These are phyloP conservation scores for Macrotyloma uniflorum DNA, from an alignment of 306 rosid species.

Conservation along the genomic window DNA sequence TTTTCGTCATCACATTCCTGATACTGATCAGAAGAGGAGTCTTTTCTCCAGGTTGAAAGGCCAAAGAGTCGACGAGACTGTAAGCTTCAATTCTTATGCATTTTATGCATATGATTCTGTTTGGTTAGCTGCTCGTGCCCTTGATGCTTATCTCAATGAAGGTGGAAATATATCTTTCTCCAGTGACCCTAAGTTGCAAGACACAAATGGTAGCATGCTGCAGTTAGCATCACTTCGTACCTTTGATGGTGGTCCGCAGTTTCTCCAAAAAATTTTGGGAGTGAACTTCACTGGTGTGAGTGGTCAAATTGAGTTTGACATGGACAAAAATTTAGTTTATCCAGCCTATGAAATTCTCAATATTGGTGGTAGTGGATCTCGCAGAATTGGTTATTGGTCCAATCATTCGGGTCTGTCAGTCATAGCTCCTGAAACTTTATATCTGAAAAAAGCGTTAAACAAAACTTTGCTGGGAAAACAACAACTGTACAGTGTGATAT, in stretches of 20 bases:
- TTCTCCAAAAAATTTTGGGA: slow-evolving; percentile 57
- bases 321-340: slow-evolving; percentile 55
- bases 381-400: slow-evolving; percentile 78
- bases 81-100: slow-evolving; percentile 76
- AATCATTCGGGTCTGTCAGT: slow-evolving; percentile 67
- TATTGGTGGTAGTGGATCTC: slow-evolving; percentile 65
- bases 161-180: slow-evolving; percentile 78
- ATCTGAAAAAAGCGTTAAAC: slow-evolving; percentile 47
- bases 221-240: slow-evolving; percentile 57
- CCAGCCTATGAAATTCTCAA: slow-evolving; percentile 82
- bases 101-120: slow-evolving; percentile 83
- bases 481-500: slow-evolving; percentile 57
- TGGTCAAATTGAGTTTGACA: slow-evolving; percentile 69
- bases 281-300: slow-evolving; percentile 73
- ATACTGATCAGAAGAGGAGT: slow-evolving; percentile 54
- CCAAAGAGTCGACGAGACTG: slow-evolving; percentile 46
- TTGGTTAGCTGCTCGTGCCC: slow-evolving; percentile 85
- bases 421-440: slow-evolving; percentile 60
- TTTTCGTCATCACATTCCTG: slow-evolving; percentile 78
- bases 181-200: slow-evolving; percentile 64
- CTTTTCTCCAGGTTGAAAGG: slow-evolving; percentile 52
- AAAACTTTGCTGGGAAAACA: slow-evolving; percentile 45
- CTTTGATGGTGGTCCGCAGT: slow-evolving; percentile 64
- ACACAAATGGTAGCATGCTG: slow-evolving; percentile 57
- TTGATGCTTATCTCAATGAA: slow-evolving; percentile 60